These are phyloP conservation scores for Ogataea wickerhamii DNA, from an alignment of 805 yeast species.

Conservation along the genomic window DNA sequence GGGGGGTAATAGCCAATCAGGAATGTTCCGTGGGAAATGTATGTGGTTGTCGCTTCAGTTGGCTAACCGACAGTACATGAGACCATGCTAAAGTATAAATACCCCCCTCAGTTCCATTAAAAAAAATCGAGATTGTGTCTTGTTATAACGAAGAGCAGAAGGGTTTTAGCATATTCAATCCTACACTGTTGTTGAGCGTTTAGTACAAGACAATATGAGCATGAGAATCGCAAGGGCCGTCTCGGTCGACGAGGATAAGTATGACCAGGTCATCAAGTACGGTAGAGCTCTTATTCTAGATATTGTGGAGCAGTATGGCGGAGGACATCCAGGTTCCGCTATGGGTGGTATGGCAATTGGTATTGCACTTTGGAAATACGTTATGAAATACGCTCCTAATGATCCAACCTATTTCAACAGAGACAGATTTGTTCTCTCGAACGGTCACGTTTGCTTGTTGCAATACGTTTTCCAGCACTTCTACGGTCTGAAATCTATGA, in stretches of 20 bases:
- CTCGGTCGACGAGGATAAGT: slow-evolving; percentile 25
- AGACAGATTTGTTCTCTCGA: slow-evolving; percentile 91
- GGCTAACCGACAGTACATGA: not conserved
- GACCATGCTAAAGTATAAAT: slow-evolving; percentile 2
- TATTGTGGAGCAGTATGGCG: slow-evolving; percentile 33
- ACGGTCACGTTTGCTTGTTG: slow-evolving; percentile 95
- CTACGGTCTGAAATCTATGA: slow-evolving; percentile 69
- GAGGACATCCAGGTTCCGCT: slow-evolving; percentile 99
- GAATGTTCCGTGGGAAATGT: not conserved
- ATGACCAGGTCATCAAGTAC: slow-evolving; percentile 29
- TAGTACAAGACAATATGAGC: slow-evolving; percentile 7
- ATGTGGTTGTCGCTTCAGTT: not conserved
- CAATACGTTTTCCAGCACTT: slow-evolving; percentile 83
- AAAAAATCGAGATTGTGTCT: too few species aligned
- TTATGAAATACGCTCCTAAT: slow-evolving; percentile 80
- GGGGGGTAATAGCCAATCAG: not conserved
- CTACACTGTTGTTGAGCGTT: not conserved
- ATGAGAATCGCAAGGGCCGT: slow-evolving; percentile 28
- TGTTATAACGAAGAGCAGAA: not conserved
- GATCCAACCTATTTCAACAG: slow-evolving; percentile 91
- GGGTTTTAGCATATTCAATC: not conserved
- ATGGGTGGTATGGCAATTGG: slow-evolving; percentile 96
- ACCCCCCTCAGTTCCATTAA: not conserved
- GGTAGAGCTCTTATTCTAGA: slow-evolving; percentile 36
- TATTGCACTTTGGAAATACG: slow-evolving; percentile 74